phyloP scores from a whole-genome alignment of 352 stramenopile species.

The Aphanomyces astaci region DNA sequence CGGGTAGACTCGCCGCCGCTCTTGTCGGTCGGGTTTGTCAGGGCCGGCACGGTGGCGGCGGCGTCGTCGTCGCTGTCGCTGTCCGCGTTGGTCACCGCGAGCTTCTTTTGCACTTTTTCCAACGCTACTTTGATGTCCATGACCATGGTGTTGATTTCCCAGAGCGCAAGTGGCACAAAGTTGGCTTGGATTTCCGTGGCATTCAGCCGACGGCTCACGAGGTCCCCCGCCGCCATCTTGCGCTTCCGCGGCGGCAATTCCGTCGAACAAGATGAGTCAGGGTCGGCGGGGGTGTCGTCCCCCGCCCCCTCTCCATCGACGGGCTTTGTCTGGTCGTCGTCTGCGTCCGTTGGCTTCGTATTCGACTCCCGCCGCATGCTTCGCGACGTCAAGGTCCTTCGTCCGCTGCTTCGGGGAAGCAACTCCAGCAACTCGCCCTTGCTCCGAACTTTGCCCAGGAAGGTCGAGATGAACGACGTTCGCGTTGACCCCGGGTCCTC shows the following conservation, averaged over 20 bases:
- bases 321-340: neutral
- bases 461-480: neutral
- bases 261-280: no score
- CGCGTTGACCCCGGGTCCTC: neutral
- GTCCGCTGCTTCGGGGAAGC: neutral
- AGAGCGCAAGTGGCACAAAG: slow-evolving; percentile 43
- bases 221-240: slow-evolving; percentile 26
- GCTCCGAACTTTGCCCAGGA: slow-evolving; percentile 1
- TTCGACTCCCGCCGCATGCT: neutral
- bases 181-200: slow-evolving; percentile 43
- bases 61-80: slow-evolving; percentile 7
- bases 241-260: neutral
- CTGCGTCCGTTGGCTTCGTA: neutral
- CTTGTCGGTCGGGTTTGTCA: no score
- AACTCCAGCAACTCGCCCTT: neutral
- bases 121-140: slow-evolving; percentile 44
- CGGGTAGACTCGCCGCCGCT: no score
- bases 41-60: no score
- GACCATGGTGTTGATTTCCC: slow-evolving; percentile 62
- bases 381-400: neutral
- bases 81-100: neutral
- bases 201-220: slow-evolving; percentile 47
- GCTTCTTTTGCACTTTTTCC: slow-evolving; percentile 15
- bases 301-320: neutral
- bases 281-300: no score